Conservation (phyloP, 2,329 filamentous ascomycete genomes). For the Ophiosphaerella korrae region DNA sequence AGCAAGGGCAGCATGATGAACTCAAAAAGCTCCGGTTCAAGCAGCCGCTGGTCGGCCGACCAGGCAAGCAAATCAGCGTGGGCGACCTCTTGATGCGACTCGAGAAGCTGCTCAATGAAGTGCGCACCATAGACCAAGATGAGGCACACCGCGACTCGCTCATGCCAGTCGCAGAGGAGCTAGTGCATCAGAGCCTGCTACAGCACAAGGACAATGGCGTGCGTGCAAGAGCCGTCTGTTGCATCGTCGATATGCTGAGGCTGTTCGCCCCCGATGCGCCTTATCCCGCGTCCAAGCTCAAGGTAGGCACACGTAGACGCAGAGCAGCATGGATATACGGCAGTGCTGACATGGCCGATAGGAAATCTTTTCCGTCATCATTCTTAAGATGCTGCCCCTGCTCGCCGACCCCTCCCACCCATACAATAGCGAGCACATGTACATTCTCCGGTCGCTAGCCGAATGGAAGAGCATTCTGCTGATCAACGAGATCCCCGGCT, state of each 20-base stretch:
- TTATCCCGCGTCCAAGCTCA: conserved; percentile 86
- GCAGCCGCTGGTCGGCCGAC: conserved; percentile 86
- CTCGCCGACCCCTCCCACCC: conserved; percentile 85
- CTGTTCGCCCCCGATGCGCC: conserved; percentile 94
- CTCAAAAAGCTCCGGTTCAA: conserved; percentile 70
- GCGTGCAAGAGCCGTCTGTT: conserved; percentile 84
- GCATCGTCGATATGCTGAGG: conserved; percentile 89
- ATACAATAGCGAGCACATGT: conserved; percentile 92
- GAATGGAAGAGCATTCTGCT: conserved; percentile 95
- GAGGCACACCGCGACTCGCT: conserved; percentile 83
- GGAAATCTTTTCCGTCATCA: conserved; percentile 92
- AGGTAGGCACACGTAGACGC: conserved; percentile 60
- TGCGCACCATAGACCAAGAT: conserved; percentile 86
- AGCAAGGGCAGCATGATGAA: conserved; percentile 54
- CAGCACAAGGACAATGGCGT: conserved; percentile 94
- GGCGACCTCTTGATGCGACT: conserved; percentile 81
- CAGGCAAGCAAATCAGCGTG: conserved; percentile 85
- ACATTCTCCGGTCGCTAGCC: conserved; percentile 84
- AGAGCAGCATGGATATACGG: too few species aligned
- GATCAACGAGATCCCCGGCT: conserved; percentile 82
- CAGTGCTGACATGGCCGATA: conserved; percentile 46
- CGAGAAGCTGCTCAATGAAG: conserved; percentile 79
- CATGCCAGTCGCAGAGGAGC: conserved; percentile 79
- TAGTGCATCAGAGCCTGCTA: conserved; percentile 80
- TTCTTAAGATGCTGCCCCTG: conserved; percentile 80